Conservation (phyloP, 169 alveolate genomes). For the Plasmodium fragile region DNA sequence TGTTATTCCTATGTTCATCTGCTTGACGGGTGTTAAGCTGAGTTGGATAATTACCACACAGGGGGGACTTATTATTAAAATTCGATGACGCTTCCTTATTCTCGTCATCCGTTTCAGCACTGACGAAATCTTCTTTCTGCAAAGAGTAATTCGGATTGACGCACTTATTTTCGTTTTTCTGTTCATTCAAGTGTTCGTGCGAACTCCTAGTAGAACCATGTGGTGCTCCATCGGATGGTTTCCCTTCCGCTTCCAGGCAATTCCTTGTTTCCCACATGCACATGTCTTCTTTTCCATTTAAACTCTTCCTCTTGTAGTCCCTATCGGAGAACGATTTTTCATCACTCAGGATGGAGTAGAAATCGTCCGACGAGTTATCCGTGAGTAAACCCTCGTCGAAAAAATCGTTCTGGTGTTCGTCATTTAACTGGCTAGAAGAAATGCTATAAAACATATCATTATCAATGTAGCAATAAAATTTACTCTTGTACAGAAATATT, state of each 20-base stretch:
- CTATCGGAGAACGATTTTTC: not conserved
- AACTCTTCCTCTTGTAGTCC: not conserved
- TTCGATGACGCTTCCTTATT: not conserved
- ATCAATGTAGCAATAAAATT: slow-evolving; percentile 46
- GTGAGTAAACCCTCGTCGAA: slow-evolving; percentile 45
- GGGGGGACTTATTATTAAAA: not conserved
- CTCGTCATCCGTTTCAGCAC: not conserved
- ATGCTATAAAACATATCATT: slow-evolving; percentile 58
- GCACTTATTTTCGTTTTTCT: not conserved
- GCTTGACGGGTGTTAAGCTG: not conserved
- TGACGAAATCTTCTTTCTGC: not conserved
- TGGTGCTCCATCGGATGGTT: not conserved
- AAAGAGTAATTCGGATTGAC: not conserved
- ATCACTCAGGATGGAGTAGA: slow-evolving; percentile 6
- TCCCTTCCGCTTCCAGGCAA: not conserved
- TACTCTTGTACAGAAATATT: slow-evolving; percentile 52
- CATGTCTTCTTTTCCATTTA: slow-evolving; percentile 6
- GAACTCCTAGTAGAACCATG: not conserved
- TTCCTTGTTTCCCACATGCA: not conserved
- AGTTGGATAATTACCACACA: not conserved
- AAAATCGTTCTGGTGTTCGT: slow-evolving; percentile 18
- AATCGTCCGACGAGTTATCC: slow-evolving; percentile 15
- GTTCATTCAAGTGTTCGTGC: not conserved
- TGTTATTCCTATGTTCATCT: not conserved
- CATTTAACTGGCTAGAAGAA: slow-evolving; percentile 7